A percentile compares a stretch with the other conserved stretches of the same genome.
Conservation (phyloP, 2,329 filamentous ascomycete species). For the Periconia macrospinosa region DNA sequence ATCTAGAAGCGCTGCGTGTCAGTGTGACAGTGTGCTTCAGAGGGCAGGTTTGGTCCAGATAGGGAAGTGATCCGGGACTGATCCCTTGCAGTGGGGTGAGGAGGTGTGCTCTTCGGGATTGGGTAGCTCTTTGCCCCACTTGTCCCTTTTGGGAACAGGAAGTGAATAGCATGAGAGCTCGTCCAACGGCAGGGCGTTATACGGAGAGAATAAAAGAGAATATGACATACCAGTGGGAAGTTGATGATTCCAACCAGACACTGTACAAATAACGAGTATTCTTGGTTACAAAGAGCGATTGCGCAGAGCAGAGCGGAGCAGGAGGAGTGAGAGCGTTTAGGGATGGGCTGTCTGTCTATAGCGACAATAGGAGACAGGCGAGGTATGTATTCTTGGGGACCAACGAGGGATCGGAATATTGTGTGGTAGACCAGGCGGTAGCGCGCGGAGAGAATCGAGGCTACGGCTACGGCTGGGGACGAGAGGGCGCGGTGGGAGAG, state of each 20-base stretch:
- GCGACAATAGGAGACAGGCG: background rate
- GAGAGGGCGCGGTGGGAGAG: background rate
- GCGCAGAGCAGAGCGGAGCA: background rate
- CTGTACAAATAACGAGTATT: background rate
- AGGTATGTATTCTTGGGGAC: too few species aligned
- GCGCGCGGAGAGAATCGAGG: background rate
- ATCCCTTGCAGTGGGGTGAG: slow-evolving; percentile 13
- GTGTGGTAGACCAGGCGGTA: background rate
- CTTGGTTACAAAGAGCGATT: background rate
- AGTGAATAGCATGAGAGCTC: background rate
- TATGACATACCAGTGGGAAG: background rate
- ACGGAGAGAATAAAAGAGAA: background rate
- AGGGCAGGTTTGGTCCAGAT: slow-evolving; percentile 19
- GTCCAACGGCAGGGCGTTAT: background rate
- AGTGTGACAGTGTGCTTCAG: slow-evolving; percentile 15
- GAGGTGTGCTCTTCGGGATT: slow-evolving; percentile 1
- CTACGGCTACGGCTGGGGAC: background rate
- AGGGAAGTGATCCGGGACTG: slow-evolving; percentile 15
- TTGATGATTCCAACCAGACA: background rate
- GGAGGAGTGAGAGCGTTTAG: background rate
- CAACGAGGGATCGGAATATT: background rate
- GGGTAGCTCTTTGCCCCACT: slow-evolving; percentile 2
- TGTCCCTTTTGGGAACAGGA: background rate
- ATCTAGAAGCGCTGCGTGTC: slow-evolving; percentile 22
- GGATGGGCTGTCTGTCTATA: background rate